Evolutionary conservation across 805 yeast genomes (phyloP).

Genomic region (Ogataea corticis): DNA sequence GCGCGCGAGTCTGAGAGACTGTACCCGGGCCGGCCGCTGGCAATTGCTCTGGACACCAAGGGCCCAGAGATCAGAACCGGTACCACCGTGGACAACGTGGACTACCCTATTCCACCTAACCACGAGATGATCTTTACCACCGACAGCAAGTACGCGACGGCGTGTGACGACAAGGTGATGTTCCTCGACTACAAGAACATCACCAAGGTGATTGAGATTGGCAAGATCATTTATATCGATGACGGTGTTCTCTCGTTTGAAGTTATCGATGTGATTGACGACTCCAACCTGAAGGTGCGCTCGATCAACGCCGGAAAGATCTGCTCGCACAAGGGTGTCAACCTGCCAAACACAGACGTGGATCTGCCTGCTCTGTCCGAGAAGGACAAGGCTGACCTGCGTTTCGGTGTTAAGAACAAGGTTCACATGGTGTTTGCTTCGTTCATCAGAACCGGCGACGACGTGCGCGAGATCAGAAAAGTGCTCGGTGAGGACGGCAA

Average conservation of each 20-base stretch:
- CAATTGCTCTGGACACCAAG: conserved; percentile 98
- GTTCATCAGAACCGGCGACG: conserved; percentile 92
- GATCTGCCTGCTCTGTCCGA: conserved; percentile 97
- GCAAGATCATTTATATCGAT: conserved; percentile 91
- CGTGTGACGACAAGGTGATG: conserved; percentile 80
- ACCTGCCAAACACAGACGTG: conserved; percentile 98
- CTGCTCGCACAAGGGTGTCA: conserved; percentile 98
- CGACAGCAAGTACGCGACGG: conserved; percentile 71
- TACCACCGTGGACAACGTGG: conserved; percentile 76
- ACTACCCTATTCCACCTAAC: conserved; percentile 78
- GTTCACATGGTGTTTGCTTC: conserved; percentile 99
- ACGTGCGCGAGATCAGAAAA: conserved; percentile 84
- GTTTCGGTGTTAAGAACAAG: conserved; percentile 94
- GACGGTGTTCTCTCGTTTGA: conserved; percentile 97
- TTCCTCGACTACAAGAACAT: conserved; percentile 94
- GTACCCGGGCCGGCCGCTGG: conserved; percentile 94
- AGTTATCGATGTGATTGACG: conserved; percentile 82
- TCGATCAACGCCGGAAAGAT: conserved; percentile 94
- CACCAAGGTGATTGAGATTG: conserved; percentile 85
- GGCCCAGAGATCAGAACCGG: conserved; percentile 99
- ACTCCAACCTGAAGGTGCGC: conserved; percentile 76
- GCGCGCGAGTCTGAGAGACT: conserved; percentile 90
- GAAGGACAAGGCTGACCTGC: conserved; percentile 90
- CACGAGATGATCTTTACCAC: conserved; percentile 95
- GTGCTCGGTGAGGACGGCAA: conserved; percentile 97